A percentile compares a stretch with the other conserved stretches of the same genome.
Conservation (phyloP, 345 rosid species). For the Psidium guajava region DNA sequence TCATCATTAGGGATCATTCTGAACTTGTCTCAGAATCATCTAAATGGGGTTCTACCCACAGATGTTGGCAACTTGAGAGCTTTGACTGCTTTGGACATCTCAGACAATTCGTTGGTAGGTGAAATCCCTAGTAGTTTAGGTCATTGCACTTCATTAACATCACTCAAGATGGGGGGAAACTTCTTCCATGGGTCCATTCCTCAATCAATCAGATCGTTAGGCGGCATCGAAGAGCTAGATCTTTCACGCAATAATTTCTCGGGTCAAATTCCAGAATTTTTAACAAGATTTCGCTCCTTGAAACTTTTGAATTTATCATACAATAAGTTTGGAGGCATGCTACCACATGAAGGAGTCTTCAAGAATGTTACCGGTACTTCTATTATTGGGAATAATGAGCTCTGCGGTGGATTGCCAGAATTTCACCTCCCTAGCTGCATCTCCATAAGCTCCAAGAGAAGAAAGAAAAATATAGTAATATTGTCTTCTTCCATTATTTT, state of each 20-base stretch:
- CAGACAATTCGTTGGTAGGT: neutral
- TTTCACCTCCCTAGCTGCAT: neutral
- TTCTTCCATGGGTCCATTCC: neutral
- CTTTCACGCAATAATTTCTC: neutral
- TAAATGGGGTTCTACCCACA: neutral
- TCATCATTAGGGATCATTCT: neutral
- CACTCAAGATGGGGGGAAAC: neutral
- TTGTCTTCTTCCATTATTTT: neutral
- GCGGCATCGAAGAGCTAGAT: neutral
- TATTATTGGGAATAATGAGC: neutral
- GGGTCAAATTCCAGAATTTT: neutral
- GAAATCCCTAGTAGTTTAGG: neutral
- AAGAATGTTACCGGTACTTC: neutral
- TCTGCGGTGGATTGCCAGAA: accelerated
- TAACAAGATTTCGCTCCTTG: neutral
- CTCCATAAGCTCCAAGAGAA: neutral
- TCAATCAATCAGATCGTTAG: neutral
- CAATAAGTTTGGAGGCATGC: neutral
- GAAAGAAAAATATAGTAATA: neutral
- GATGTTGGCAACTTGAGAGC: neutral
- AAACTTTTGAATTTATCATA: neutral
- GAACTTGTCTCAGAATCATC: neutral
- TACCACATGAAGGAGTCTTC: neutral
- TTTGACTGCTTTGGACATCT: neutral
- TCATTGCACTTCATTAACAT: neutral